Evolutionary conservation across 441 rosid species (phyloP), one percentile per base, ranked within the genome.

Genomic region (Geranium incanum): DNA sequence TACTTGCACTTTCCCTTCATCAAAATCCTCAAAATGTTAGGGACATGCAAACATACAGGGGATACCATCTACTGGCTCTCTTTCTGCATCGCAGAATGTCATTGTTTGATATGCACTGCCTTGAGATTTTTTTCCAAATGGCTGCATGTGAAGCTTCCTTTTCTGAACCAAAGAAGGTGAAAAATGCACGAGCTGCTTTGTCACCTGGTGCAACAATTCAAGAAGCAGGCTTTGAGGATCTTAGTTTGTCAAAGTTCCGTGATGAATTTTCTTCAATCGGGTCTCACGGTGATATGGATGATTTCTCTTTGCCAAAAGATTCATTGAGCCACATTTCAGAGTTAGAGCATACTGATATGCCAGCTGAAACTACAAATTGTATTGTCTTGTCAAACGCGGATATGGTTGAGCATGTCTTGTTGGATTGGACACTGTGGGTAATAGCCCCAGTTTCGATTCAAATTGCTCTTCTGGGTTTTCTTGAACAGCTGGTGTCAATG

Each of bases 341-440:
- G 84, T 87, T 93, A 59, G 99, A 96, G 82, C 84, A 84, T 81
- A 55, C 89, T 72, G 98, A 96, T 73, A 78, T 88, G 72, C 82
- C 83, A 28, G 93, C 86, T 77, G 98, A 96, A 86, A 90, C 92
- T 66, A 92, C 99, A 70, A 96, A 96, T 78, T 96, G 99, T 81
- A 88, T 96, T 67, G 99, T 96, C 68, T 81, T 96, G 86, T 93
- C 98, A 67, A 96, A 96, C 78, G 89, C 96, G 0, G 98, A 94
- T 84, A 92, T 96, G 99, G 95, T 96, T 78, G 99, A 96, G 78
- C 99, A 96, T 85, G 96, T 96, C 75, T 86, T 96, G 86, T 83
- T 96, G 85, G 99, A 96, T 81, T 96, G 99, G 99, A 96, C 99
- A 33, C 78, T 96, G 75, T 96, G 99, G 99, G 98, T 94, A 36